A percentile compares a stretch with the other conserved stretches of the same genome.
These are phyloP conservation scores for Acer negundo DNA, from an alignment of 345 rosid species.

Conservation along the genomic window DNA sequence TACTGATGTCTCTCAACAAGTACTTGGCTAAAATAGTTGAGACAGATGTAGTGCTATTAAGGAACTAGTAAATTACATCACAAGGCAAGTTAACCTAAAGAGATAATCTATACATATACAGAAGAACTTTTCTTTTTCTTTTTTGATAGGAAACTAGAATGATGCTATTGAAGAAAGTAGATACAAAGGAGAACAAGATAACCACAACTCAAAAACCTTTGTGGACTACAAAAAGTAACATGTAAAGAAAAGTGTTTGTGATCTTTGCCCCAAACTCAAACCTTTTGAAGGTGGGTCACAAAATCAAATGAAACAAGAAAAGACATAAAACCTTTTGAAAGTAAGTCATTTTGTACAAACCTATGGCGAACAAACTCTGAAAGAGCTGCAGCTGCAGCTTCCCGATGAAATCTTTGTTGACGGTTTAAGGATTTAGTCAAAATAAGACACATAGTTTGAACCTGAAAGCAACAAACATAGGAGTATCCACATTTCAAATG, in stretches of 20 bases:
- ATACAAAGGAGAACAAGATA: no score
- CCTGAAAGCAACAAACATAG: conserved; percentile 45
- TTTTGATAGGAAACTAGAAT: no score
- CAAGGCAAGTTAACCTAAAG: neutral
- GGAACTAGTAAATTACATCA: neutral
- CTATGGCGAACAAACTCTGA: conserved; percentile 91
- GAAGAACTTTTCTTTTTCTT: neutral
- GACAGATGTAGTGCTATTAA: neutral
- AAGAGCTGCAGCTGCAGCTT: conserved; percentile 96
- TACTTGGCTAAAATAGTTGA: neutral
- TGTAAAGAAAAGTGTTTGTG: no score
- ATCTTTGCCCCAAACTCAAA: no score
- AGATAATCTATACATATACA: neutral
- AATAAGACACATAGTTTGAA: conserved; percentile 68
- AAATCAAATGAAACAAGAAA: neutral
- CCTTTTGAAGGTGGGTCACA: neutral
- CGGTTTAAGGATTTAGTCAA: conserved; percentile 75
- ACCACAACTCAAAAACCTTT: no score
- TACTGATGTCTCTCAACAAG: neutral
- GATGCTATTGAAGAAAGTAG: no score
- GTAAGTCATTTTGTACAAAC: conserved; percentile 37
- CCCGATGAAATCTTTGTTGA: conserved; percentile 73
- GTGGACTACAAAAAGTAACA: no score
- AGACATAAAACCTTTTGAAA: neutral
- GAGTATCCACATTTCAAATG: conserved; percentile 9